Conservation (phyloP, 2,329 filamentous ascomycete genomes). For the Byssoonygena ceratinophila region DNA sequence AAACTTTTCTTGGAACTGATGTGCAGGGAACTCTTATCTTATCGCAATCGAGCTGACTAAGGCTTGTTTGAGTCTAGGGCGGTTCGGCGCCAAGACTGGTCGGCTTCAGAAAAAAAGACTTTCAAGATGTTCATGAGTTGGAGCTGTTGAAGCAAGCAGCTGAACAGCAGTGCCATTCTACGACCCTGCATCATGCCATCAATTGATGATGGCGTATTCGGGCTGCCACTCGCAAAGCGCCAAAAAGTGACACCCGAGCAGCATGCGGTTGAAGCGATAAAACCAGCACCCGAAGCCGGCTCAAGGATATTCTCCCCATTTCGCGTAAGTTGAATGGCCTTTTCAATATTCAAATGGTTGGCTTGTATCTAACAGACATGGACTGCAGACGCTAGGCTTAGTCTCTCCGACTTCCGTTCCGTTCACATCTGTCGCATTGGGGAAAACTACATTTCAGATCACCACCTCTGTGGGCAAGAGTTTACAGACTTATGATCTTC, state of each 20-base stretch:
- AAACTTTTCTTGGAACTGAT: conserved; percentile 1
- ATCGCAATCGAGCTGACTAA: neutral
- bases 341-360: neutral
- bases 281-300: conserved; percentile 27
- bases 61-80: neutral
- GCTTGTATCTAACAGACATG: conserved; percentile 2
- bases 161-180: neutral
- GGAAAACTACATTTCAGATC: conserved; percentile 93
- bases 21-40: conserved; percentile 9
- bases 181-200: conserved; percentile 35
- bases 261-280: conserved; percentile 21
- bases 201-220: conserved; percentile 42
- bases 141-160: neutral
- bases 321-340: conserved; percentile 50
- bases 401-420: conserved; percentile 85
- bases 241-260: conserved; percentile 50
- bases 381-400: conserved; percentile 68
- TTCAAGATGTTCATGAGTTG: neutral
- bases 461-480: conserved; percentile 86
- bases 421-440: conserved; percentile 77
- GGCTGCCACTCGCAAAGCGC: conserved; percentile 61
- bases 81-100: neutral
- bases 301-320: conserved; percentile 90
- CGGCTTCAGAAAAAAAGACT: conserved; percentile 2
- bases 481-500: conserved; percentile 91